phyloP scores from a whole-genome alignment of 176 grass and related monocot species.

The Phyllostachys edulis region DNA sequence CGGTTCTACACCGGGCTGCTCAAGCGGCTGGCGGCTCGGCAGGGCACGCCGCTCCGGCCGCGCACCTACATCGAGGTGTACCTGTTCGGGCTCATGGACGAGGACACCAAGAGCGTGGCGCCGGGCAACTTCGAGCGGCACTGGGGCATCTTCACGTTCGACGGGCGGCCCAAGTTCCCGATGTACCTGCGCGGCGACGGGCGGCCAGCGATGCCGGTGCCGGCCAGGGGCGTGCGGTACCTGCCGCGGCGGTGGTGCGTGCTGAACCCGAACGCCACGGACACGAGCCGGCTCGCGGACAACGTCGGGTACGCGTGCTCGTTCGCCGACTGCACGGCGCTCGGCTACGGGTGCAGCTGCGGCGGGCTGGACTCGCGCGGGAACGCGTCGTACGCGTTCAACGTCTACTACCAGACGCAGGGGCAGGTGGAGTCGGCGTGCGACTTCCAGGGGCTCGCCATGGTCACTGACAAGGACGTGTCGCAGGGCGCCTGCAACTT shows the following conservation, averaged over 20 bases:
- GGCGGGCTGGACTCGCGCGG: conserved; percentile 31
- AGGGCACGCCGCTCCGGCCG: conserved; percentile 62
- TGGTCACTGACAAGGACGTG: conserved; percentile 43
- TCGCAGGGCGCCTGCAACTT: conserved; percentile 39
- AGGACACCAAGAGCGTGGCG: conserved; percentile 59
- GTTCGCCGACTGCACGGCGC: conserved; percentile 58
- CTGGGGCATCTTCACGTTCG: conserved; percentile 75
- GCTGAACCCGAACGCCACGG: conserved; percentile 26
- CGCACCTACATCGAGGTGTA: conserved; percentile 38
- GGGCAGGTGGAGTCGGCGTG: conserved; percentile 50
- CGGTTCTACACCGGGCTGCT: conserved; percentile 68
- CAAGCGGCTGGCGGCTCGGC: conserved; percentile 34
- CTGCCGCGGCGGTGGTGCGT: conserved; percentile 58
- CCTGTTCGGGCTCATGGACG: conserved; percentile 65
- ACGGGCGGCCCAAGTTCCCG: conserved; percentile 58
- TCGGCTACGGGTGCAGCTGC: conserved; percentile 53
- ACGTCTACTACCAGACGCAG: conserved; percentile 57
- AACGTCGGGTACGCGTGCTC: conserved; percentile 51
- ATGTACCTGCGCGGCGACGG: conserved; percentile 43
- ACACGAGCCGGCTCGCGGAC: background rate
- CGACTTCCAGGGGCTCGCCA: conserved; percentile 57
- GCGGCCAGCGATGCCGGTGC: background rate
- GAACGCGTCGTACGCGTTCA: conserved; percentile 68
- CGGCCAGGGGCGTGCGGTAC: conserved; percentile 48
- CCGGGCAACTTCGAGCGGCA: conserved; percentile 74